A percentile compares a stretch with the other conserved stretches of the same genome.
phyloP scores from a whole-genome alignment of 2,329 filamentous ascomycete species.

The Talaromyces marneffei region DNA sequence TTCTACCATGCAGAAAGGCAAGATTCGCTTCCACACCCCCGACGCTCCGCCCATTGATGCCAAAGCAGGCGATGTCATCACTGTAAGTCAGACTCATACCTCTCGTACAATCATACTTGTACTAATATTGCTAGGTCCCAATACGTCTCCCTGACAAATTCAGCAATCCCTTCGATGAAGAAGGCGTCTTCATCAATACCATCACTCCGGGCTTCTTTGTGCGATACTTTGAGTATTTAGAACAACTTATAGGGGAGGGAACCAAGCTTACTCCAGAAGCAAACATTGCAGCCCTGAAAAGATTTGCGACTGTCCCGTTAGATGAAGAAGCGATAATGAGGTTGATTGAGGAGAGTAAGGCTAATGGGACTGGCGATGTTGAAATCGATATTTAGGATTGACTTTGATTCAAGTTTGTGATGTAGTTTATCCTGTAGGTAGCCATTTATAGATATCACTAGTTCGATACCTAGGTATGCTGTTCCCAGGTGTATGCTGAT shows the following conservation, averaged over 20 bases:
- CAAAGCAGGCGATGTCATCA: slow-evolving; percentile 40
- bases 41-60: slow-evolving; percentile 44
- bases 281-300: slow-evolving; percentile 45
- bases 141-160: slow-evolving; percentile 53
- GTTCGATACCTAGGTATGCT: too few relatives aligned
- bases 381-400: background rate
- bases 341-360: background rate
- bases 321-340: background rate
- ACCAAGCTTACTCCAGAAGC: slow-evolving; percentile 45
- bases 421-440: too few relatives aligned
- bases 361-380: background rate
- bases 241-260: slow-evolving; percentile 40
- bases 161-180: slow-evolving; percentile 49
- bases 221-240: slow-evolving; percentile 52
- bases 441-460: too few relatives aligned
- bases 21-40: slow-evolving; percentile 48
- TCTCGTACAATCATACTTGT: too few relatives aligned
- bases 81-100: background rate
- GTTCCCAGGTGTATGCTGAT: too few relatives aligned
- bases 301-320: slow-evolving; percentile 45
- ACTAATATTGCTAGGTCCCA: slow-evolving; percentile 44
- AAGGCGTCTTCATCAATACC: slow-evolving; percentile 53
- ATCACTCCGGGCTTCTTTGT: slow-evolving; percentile 54
- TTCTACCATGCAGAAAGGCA: slow-evolving; percentile 30
- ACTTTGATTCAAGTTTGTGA: background rate